Percentiles rank a stretch among this genome's conserved stretches.
Evolutionary conservation across 495 filamentous ascomycete species (phyloP).

Genomic region (Neurospora sp.): DNA sequence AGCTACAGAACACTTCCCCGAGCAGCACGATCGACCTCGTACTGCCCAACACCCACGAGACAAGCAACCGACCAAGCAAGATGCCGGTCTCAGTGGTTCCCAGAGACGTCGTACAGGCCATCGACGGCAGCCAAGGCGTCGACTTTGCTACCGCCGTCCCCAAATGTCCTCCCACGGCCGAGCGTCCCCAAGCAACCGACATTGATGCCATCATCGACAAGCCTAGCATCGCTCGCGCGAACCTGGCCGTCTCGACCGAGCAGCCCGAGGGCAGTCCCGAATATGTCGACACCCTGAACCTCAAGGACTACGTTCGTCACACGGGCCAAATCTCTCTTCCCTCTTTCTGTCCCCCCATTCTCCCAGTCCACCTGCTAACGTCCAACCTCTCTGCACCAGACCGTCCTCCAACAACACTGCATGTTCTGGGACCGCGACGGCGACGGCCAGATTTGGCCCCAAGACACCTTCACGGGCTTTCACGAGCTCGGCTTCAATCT

Average conservation of each 20-base stretch:
- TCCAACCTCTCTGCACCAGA: constrained; percentile 8
- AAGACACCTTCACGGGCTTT: constrained; percentile 45
- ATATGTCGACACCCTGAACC: neutral
- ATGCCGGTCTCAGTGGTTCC: neutral
- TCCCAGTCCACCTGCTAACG: neutral
- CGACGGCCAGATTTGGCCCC: constrained; percentile 43
- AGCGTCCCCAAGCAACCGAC: constrained; percentile 8
- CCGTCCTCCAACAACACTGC: constrained; percentile 44
- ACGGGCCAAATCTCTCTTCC: neutral
- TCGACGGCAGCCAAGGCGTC: neutral
- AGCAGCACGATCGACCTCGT: neutral
- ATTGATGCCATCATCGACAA: constrained; percentile 5
- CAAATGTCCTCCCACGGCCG: neutral
- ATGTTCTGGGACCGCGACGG: constrained; percentile 37
- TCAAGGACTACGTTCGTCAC: constrained; percentile 1
- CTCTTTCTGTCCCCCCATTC: neutral
- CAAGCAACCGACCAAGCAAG: neutral
- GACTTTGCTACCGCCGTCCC: constrained; percentile 4
- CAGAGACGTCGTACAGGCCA: neutral
- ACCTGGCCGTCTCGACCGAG: constrained; percentile 21
- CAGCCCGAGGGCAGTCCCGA: constrained; percentile 24
- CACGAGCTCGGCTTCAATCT: constrained; percentile 40
- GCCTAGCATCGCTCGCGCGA: constrained; percentile 24
- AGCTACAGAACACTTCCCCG: neutral
- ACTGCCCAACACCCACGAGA: neutral